Evolutionary conservation across 345 rosid genomes (phyloP).

Genomic region (Bruguiera sexangula): DNA sequence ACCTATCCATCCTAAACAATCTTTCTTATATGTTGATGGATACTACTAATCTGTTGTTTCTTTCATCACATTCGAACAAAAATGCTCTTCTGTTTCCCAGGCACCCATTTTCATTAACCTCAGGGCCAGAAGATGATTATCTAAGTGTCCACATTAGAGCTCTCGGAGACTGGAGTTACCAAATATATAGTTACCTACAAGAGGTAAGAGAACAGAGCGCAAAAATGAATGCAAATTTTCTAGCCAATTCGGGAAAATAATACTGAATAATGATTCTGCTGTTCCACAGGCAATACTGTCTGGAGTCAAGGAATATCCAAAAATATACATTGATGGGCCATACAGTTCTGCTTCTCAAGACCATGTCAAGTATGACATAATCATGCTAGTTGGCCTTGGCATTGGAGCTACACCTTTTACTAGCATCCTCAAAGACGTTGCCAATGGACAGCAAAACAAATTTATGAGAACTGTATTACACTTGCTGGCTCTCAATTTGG

Average conservation of each 20-base stretch:
- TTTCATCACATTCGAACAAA: neutral
- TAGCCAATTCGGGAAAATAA: neutral
- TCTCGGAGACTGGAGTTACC: slow-evolving; percentile 62
- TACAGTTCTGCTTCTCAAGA: slow-evolving; percentile 59
- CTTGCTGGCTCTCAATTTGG: neutral
- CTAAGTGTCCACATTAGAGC: slow-evolving; percentile 53
- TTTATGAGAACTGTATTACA: neutral
- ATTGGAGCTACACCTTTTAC: slow-evolving; percentile 62
- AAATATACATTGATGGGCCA: slow-evolving; percentile 51
- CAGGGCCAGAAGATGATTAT: slow-evolving; percentile 45
- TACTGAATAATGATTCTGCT: neutral
- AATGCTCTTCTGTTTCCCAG: slow-evolving; percentile 23
- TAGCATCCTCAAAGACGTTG: slow-evolving; percentile 51
- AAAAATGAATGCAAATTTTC: neutral
- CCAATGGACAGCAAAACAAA: slow-evolving; percentile 7
- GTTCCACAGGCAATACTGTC: slow-evolving; percentile 31
- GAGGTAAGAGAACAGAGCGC: slow-evolving; percentile 29
- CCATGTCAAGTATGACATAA: slow-evolving; percentile 46
- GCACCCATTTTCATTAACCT: slow-evolving; percentile 66
- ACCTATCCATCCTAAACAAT: too few species aligned
- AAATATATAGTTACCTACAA: slow-evolving; percentile 42
- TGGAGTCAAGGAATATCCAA: slow-evolving; percentile 32
- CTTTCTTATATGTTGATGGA: too few species aligned
- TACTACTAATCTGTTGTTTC: neutral
- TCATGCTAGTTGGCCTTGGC: slow-evolving; percentile 55